phyloP scores from a whole-genome alignment of 2,329 filamentous ascomycete genomes.

The Verticillium tricorpus region DNA sequence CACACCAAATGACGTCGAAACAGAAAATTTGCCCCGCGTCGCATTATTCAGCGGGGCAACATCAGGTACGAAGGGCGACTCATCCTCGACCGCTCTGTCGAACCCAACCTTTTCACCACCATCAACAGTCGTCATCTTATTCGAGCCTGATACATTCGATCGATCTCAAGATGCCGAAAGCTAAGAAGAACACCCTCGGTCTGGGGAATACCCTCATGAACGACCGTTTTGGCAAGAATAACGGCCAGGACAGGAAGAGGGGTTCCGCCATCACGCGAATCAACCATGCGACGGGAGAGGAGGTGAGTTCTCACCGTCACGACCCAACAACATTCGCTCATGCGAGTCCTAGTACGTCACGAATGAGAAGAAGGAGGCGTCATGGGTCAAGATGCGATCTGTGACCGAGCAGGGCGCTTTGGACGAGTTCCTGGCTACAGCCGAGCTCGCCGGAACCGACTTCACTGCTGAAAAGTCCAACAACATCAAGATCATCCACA shows the following conservation, averaged over 20 bases:
- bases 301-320: constrained; percentile 34
- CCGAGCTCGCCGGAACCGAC: constrained; percentile 94
- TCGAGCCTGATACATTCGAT: background rate
- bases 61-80: background rate
- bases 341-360: constrained; percentile 71
- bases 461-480: constrained; percentile 99
- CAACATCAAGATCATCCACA: constrained; percentile 98
- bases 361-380: constrained; percentile 83
- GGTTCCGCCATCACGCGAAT: constrained; percentile 57
- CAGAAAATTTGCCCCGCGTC: constrained; percentile 18
- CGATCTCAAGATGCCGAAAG: constrained; percentile 46
- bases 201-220: constrained; percentile 98
- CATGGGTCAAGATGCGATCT: constrained; percentile 99
- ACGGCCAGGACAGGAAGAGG: constrained; percentile 77
- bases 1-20: constrained; percentile 1
- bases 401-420: constrained; percentile 95
- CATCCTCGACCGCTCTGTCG: constrained; percentile 2
- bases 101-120: constrained; percentile 1
- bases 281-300: constrained; percentile 75
- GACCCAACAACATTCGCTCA: background rate
- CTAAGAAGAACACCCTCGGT: constrained; percentile 93
- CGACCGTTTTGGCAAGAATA: constrained; percentile 93
- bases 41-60: constrained; percentile 17
- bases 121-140: background rate
- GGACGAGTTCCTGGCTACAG: constrained; percentile 93